These are phyloP conservation scores for Akanthomyces uredinophilus DNA, from an alignment of 2,329 filamentous ascomycete genomes.

Conservation along the genomic window DNA sequence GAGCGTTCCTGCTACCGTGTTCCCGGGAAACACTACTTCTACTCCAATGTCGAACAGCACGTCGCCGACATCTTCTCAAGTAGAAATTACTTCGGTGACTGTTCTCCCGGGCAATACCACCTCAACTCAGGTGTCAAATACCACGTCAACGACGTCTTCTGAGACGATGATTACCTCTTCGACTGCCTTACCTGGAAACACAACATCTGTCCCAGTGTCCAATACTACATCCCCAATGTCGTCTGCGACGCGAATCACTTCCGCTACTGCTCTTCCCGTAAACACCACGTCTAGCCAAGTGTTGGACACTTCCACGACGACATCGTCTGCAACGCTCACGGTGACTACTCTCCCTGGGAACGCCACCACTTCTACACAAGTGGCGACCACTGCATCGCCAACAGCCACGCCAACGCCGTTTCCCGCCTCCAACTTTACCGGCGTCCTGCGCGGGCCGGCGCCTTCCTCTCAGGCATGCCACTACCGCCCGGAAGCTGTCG, in stretches of 20 bases:
- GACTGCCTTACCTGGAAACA: neutral
- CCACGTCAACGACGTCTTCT: neutral
- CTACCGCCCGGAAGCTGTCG: constrained; percentile 22
- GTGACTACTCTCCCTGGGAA: too few species aligned
- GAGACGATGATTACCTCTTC: neutral
- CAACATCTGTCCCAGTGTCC: neutral
- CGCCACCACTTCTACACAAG: too few species aligned
- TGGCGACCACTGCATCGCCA: neutral
- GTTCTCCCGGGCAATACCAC: neutral
- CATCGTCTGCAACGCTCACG: too few species aligned
- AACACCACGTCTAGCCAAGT: neutral
- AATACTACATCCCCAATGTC: neutral
- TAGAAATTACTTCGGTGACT: neutral
- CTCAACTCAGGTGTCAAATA: neutral
- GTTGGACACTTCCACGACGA: neutral
- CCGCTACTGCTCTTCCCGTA: neutral
- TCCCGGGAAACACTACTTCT: neutral
- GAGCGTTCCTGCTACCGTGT: neutral
- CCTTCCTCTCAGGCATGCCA: constrained; percentile 23
- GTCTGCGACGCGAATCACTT: neutral
- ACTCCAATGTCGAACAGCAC: neutral
- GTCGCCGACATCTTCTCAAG: neutral
- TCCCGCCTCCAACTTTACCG: constrained; percentile 8
- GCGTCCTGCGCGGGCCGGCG: constrained; percentile 5
- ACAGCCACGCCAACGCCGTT: neutral